Evolutionary conservation across 139 green algal genomes (phyloP).

Genomic region (Chlorella sp.): DNA sequence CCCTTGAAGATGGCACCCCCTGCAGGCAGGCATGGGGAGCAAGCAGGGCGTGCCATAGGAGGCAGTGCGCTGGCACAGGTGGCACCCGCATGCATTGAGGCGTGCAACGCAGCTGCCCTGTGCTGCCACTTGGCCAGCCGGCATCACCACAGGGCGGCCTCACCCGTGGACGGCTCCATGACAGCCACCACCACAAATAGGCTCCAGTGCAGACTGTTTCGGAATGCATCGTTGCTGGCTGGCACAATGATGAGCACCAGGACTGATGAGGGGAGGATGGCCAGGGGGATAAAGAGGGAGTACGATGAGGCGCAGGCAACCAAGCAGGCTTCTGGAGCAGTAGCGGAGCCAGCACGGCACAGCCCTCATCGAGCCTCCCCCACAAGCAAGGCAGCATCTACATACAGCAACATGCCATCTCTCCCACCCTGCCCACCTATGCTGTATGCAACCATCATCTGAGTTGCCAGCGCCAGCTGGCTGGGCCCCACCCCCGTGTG

Average conservation of each 20-base stretch:
- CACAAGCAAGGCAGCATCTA: too few relatives aligned
- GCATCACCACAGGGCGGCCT: not conserved
- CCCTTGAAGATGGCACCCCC: slow-evolving; percentile 34
- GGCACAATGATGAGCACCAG: slow-evolving; percentile 19
- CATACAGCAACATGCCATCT: too few relatives aligned
- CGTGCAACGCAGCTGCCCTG: too few relatives aligned
- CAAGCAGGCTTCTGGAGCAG: too few relatives aligned
- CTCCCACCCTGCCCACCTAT: not conserved
- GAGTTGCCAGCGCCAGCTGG: slow-evolving; percentile 3
- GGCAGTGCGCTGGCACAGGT: too few relatives aligned
- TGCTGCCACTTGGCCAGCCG: not conserved
- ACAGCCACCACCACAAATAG: slow-evolving; percentile 18
- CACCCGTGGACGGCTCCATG: slow-evolving; percentile 29
- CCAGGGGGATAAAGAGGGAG: too few relatives aligned
- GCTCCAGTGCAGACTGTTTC: not conserved
- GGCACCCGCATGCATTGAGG: too few relatives aligned
- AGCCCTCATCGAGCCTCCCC: too few relatives aligned
- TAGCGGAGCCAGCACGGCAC: too few relatives aligned
- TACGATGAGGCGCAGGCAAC: too few relatives aligned
- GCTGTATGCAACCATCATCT: slow-evolving; percentile 27
- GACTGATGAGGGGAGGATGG: not conserved
- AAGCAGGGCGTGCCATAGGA: too few relatives aligned
- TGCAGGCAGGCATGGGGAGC: too few relatives aligned
- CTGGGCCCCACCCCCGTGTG: not conserved
- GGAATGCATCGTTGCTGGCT: not conserved